Conservation (phyloP, 805 yeast genomes). For the Pichia insulana region DNA sequence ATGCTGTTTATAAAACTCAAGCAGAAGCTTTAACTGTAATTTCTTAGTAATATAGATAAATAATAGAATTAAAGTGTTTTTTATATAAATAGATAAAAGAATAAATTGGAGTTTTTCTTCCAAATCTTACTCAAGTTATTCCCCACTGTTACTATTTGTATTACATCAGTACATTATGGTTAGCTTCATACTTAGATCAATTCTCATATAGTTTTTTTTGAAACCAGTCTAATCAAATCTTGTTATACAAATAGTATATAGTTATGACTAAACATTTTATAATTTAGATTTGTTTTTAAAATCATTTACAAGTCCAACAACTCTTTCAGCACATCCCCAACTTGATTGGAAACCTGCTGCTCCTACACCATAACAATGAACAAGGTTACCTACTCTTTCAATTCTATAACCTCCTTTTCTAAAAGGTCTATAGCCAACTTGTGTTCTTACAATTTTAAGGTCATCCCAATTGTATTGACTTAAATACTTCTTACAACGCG, state of each 20-base stretch:
- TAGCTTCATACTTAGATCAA: too few relatives aligned
- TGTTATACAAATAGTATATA: too few relatives aligned
- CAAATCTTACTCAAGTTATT: too few relatives aligned
- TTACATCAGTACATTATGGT: too few relatives aligned
- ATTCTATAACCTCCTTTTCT: conserved; percentile 52
- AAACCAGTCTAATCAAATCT: too few relatives aligned
- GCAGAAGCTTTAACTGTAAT: not conserved
- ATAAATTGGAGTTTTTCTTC: too few relatives aligned
- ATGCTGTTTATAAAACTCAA: conserved; percentile 21
- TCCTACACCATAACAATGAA: conserved; percentile 46
- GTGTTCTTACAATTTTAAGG: conserved; percentile 41
- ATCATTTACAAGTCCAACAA: conserved; percentile 16
- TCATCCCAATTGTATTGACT: conserved; percentile 30
- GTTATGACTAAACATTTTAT: too few relatives aligned
- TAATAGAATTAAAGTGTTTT: not conserved
- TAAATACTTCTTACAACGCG: conserved; percentile 34
- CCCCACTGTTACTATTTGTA: too few relatives aligned
- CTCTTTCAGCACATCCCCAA: conserved; percentile 54
- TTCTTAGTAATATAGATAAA: not conserved
- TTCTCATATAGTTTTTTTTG: too few relatives aligned
- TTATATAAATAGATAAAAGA: too few relatives aligned
- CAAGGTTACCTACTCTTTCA: conserved; percentile 38
- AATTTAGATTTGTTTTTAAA: not conserved
- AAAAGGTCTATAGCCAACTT: conserved; percentile 64
- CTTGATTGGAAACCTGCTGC: conserved; percentile 39